Evolutionary conservation across 495 filamentous ascomycete species (phyloP).

Genomic region (Tuber aestivum): DNA sequence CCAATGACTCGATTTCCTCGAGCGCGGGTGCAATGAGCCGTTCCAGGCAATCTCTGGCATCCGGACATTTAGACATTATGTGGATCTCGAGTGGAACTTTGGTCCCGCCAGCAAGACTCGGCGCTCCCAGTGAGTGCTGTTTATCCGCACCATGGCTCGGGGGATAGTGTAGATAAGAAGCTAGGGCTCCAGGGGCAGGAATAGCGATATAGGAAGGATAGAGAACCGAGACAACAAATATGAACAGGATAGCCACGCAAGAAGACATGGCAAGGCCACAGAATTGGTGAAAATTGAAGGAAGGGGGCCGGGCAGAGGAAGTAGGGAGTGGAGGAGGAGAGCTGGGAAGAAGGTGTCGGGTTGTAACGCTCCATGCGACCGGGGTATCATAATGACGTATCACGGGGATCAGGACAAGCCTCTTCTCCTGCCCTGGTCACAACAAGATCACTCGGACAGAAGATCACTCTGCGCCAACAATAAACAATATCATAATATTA

Average conservation of each 20-base stretch:
- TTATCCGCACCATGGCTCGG: background rate
- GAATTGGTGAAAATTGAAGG: background rate
- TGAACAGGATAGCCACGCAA: background rate
- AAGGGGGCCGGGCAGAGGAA: no score
- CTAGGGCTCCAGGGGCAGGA: background rate
- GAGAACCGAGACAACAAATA: background rate
- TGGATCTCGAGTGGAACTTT: slow-evolving; percentile 79
- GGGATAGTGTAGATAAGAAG: background rate
- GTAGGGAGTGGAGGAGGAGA: background rate
- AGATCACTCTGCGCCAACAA: no score
- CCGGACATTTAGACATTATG: slow-evolving; percentile 94
- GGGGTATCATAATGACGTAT: background rate
- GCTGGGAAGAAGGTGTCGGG: background rate
- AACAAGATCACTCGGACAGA: background rate
- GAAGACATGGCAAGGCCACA: background rate
- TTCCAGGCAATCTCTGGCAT: slow-evolving; percentile 72
- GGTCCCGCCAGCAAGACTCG: background rate
- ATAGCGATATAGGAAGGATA: background rate
- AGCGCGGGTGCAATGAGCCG: slow-evolving; percentile 80
- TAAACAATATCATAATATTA: no score
- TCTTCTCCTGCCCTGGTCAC: background rate
- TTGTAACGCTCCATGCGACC: background rate
- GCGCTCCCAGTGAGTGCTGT: background rate
- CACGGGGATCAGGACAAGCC: background rate
- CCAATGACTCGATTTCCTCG: slow-evolving; percentile 71